Base-by-base conservation (phyloP, 192 early-diverging fungal species). In the Entophlyctis luteolus region DNA sequence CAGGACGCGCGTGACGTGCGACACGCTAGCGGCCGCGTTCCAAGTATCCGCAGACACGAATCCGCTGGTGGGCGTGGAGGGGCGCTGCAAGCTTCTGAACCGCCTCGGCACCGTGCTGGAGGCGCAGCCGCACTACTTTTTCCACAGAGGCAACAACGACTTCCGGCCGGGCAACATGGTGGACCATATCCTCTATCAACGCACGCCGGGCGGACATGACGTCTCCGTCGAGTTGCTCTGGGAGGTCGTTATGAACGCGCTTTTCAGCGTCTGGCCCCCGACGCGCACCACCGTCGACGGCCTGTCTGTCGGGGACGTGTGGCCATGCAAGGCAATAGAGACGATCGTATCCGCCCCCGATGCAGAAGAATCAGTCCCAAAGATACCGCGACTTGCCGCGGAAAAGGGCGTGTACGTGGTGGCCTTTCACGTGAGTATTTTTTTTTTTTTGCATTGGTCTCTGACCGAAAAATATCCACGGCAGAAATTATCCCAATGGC, bases 401-500 rank as follows among this genome's bases (percentile, higher is more conserved):
- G 37, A 45, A 36, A 20, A 60, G 35, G 18, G 29, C 8, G n/a
- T 38, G 8, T 42, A 60, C 38, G 10, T 60, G 25, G 32, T 60
- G 18, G 58, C 58, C 16, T 60, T 60, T 23, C 58, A 60, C 47
- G 55, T 57, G 25, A 35, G 32, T 14, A 10, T 16, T 23, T 28
- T 35, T 12, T 57, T 35, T 14, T 34, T 28, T 34, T 14, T 34
- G 32, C 2, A 36, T 29, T 77, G 65, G 75, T 27, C 75, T 91
- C 36, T 88, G 93, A 20, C 78, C 89, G 16, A 93, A 95, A 76
- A 92, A 16, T 27, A 53, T 53, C 8, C 37, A 0, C 34, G n/a
- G 42, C 5, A 97, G 76, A 97, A 97, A 65, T 82, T 97, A 47
- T 92, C 93, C 4, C 95, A 97, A 72, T 97, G 95, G 95, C 86